Conservation (phyloP, 805 yeast species). For the Pichia scutulata region DNA sequence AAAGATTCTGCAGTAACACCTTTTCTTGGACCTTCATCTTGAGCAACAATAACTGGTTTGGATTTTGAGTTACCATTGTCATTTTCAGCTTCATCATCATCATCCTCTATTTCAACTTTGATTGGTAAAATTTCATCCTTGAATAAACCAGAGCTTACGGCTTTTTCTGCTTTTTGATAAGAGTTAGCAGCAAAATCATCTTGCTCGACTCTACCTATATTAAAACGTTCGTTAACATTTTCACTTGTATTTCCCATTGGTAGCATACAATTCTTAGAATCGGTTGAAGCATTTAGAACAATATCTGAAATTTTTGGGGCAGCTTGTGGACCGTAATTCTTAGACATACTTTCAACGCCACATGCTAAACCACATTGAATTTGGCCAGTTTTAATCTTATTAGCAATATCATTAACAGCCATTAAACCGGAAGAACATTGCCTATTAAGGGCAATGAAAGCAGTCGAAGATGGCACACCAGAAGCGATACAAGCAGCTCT, state of each 20-base stretch:
- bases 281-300: slow-evolving; percentile 34
- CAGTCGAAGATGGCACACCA: slow-evolving; percentile 74
- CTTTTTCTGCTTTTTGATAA: slow-evolving; percentile 74
- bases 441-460: slow-evolving; percentile 81
- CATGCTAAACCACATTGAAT: slow-evolving; percentile 85
- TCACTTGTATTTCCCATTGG: slow-evolving; percentile 98
- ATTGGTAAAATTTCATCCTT: slow-evolving; percentile 86
- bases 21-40: slow-evolving; percentile 76
- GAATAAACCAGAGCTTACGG: slow-evolving; percentile 66
- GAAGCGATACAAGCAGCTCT: slow-evolving; percentile 89
- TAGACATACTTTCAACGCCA: slow-evolving; percentile 94
- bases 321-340: slow-evolving; percentile 75
- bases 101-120: slow-evolving; percentile 48
- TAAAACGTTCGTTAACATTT: slow-evolving; percentile 68
- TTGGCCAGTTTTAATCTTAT: slow-evolving; percentile 80
- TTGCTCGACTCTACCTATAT: slow-evolving; percentile 61
- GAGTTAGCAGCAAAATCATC: slow-evolving; percentile 87
- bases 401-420: slow-evolving; percentile 85
- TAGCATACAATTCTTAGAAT: slow-evolving; percentile 68
- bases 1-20: slow-evolving; percentile 77
- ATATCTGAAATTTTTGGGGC: slow-evolving; percentile 50
- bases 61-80: slow-evolving; percentile 20
- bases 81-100: slow-evolving; percentile 50
- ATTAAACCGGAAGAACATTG: slow-evolving; percentile 93
- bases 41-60: slow-evolving; percentile 22